phyloP scores from a whole-genome alignment of 345 rosid species.

The Hevea brasiliensis region DNA sequence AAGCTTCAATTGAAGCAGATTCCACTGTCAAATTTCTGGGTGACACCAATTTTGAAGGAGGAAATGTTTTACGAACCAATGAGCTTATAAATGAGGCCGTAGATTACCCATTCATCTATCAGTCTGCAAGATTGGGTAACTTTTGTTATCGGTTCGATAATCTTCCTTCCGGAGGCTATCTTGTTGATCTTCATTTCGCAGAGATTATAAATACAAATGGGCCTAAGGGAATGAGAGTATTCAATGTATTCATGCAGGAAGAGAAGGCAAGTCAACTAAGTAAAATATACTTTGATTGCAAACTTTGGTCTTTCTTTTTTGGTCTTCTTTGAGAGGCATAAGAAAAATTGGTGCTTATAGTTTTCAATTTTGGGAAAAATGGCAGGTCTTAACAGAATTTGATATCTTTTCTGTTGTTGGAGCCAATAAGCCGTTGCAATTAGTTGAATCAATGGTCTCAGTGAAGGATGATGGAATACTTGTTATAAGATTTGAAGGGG shows the following conservation, averaged over 20 bases:
- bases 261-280: conserved; percentile 61
- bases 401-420: conserved; percentile 85
- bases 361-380: conserved; percentile 20
- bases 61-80: conserved; percentile 65
- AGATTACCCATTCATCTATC: conserved; percentile 68
- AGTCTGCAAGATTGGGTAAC: conserved; percentile 74
- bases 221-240: conserved; percentile 87
- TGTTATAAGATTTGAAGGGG: conserved; percentile 65
- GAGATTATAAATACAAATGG: conserved; percentile 85
- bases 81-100: conserved; percentile 76
- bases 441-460: conserved; percentile 62
- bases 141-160: conserved; percentile 55
- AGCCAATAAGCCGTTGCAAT: conserved; percentile 73
- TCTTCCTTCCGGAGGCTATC: conserved; percentile 61
- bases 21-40: conserved; percentile 41
- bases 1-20: conserved; percentile 44
- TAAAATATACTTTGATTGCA: background rate
- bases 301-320: background rate
- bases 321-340: background rate
- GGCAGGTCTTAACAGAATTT: conserved; percentile 78
- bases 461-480: conserved; percentile 68
- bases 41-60: conserved; percentile 68
- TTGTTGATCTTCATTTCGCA: conserved; percentile 80
- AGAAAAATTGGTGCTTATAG: conserved; percentile 6
- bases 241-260: conserved; percentile 82